Base-by-base conservation (phyloP, 2,329 filamentous ascomycete species). In the Hymenoscyphus fraxineus region DNA sequence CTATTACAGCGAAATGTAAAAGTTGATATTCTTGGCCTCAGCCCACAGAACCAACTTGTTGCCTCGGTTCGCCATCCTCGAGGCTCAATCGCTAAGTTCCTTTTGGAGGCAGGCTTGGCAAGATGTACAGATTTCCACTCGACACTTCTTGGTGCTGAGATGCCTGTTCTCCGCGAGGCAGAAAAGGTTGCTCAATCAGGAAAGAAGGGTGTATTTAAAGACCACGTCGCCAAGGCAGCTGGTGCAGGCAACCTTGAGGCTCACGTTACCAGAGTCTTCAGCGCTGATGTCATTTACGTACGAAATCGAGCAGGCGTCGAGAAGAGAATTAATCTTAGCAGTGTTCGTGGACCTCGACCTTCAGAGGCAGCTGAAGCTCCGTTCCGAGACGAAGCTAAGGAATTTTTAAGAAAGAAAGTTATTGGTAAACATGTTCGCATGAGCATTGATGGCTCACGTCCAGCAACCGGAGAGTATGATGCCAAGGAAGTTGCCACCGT, bases 351-450 rank as follows among this genome's bases (percentile, higher is more conserved):
- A 64, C 95, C 95, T n/a, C 93, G 96, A 74, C 85, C 90, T 2
- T 89, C 88, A 58, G 94, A 98, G 76, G 85, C 91, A 22, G 89
- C 92, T 64, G 94, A 98, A 78, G 85, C 91, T 51, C 92, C 93
- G 0, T 99, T 94, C 81, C 85, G 88, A 70, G 90, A 95, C 13
- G 94, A 97, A 75, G 94, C 95, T 39, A 99, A 99, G 81, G 95
- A 99, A 76, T 98, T 94, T 75, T 78, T 98, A 68, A 88, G 95
- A 63, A 97, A 97, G 83, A 92, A 89, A 77, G 78, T 97, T 39
- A 99, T 99, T 73, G 95, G 93, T 66, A 99, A 99, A 82, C 92
- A 97, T 70, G 92, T 98, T 69, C 91, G 90, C 76, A 87, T 97
- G 64, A 89, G 85, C 62, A 87, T 97, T 65, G 93, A 99, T 75